Conservation (phyloP, 2,329 filamentous ascomycete genomes). For the Phaeosphaeria sp. region DNA sequence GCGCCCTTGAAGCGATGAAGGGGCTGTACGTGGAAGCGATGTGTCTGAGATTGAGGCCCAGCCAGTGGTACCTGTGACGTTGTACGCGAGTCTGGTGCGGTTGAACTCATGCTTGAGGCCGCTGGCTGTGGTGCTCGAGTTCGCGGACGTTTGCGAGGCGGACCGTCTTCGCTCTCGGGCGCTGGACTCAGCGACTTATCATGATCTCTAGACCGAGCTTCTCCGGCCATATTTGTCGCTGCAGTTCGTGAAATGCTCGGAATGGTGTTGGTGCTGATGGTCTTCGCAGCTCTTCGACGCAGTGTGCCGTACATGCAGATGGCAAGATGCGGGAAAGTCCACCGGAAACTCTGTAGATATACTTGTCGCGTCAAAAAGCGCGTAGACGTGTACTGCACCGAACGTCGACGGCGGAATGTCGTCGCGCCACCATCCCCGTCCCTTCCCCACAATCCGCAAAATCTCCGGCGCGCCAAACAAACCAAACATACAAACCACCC, state of each 20-base stretch:
- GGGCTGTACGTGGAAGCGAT: slow-evolving; percentile 39
- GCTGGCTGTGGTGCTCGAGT: slow-evolving; percentile 41
- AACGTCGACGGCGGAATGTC: background rate
- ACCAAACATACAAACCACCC: slow-evolving; percentile 21
- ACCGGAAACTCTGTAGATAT: background rate
- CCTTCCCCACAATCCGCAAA: slow-evolving; percentile 16
- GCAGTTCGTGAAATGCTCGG: background rate
- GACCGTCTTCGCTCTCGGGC: slow-evolving; percentile 17
- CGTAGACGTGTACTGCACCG: background rate
- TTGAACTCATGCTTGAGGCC: slow-evolving; percentile 8
- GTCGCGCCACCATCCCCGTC: slow-evolving; percentile 7
- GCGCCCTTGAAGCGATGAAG: slow-evolving; percentile 42
- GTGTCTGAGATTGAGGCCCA: background rate
- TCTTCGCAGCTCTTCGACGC: background rate
- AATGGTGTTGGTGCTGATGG: background rate
- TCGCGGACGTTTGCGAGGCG: slow-evolving; percentile 39
- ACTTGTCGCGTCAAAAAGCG: background rate
- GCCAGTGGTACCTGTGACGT: background rate
- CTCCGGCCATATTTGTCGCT: background rate
- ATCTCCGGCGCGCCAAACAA: slow-evolving; percentile 20
- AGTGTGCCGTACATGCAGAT: background rate
- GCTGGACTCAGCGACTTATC: slow-evolving; percentile 9
- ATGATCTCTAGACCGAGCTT: background rate
- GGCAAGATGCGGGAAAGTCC: background rate
- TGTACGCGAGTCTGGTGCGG: background rate